phyloP scores from a whole-genome alignment of 805 yeast genomes.

The Suhomyces emberorum region DNA sequence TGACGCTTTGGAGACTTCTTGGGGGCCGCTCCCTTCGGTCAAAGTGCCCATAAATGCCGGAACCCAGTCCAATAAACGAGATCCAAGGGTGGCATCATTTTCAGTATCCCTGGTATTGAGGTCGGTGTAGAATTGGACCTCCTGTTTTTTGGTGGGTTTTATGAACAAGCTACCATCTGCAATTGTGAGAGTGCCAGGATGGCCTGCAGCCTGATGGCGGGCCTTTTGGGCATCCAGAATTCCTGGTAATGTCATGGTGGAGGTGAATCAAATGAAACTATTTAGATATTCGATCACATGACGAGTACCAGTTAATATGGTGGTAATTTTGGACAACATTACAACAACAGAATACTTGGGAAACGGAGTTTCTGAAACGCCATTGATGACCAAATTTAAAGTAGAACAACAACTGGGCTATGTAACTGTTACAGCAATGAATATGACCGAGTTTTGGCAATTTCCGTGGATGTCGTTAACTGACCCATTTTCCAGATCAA shows the following conservation, averaged over 20 bases:
- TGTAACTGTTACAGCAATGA: too few species aligned
- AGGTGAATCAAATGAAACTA: too few species aligned
- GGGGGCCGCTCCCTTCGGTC: slow-evolving; percentile 34
- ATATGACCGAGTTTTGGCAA: too few species aligned
- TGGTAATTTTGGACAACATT: too few species aligned
- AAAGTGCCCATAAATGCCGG: slow-evolving; percentile 65
- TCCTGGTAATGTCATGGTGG: background rate
- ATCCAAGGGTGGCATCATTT: slow-evolving; percentile 24
- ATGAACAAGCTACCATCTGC: slow-evolving; percentile 66
- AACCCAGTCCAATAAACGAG: slow-evolving; percentile 49
- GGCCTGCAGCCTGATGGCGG: slow-evolving; percentile 89
- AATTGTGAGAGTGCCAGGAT: slow-evolving; percentile 69
- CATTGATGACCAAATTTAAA: too few species aligned
- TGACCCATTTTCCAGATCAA: too few species aligned
- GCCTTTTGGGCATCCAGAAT: background rate
- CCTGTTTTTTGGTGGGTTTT: slow-evolving; percentile 63
- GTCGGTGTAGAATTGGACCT: slow-evolving; percentile 68
- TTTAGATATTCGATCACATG: too few species aligned
- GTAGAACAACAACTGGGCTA: too few species aligned
- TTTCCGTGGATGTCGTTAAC: too few species aligned
- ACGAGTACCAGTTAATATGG: too few species aligned
- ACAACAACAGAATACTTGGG: too few species aligned
- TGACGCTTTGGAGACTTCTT: background rate
- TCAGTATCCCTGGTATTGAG: slow-evolving; percentile 12
- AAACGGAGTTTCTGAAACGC: too few species aligned